phyloP scores from a whole-genome alignment of 768 basidiomycete species.

The Russula sp. region DNA sequence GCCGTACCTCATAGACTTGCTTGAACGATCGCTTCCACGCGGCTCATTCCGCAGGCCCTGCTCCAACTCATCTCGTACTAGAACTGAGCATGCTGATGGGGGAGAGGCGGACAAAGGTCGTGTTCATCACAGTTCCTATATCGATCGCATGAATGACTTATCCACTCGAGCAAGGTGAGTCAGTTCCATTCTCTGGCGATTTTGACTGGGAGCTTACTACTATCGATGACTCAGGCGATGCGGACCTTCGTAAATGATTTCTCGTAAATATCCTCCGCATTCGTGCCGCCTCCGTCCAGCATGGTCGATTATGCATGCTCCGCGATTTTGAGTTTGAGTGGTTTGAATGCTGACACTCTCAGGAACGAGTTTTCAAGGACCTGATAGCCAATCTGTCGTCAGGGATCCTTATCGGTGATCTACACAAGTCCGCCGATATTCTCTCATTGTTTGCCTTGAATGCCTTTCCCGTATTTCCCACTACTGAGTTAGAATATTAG shows the following conservation, averaged over 20 bases:
- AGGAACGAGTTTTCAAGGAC: neutral
- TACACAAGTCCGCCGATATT: neutral
- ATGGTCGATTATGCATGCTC: neutral
- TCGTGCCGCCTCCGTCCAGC: constrained; percentile 1
- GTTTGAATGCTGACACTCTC: neutral
- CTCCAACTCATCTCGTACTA: too few species aligned
- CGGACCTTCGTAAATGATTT: constrained; percentile 13
- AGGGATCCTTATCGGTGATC: neutral
- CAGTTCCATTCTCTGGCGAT: constrained; percentile 43
- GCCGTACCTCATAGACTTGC: constrained; percentile 77
- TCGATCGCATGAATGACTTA: constrained; percentile 62
- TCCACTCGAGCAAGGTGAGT: constrained; percentile 35
- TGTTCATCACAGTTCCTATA: constrained; percentile 59
- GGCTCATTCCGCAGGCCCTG: too few species aligned
- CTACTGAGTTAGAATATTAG: neutral
- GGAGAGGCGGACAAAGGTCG: too few species aligned
- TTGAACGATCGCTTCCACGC: constrained; percentile 63
- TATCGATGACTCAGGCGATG: neutral
- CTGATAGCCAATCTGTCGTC: neutral
- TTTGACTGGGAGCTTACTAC: constrained; percentile 33
- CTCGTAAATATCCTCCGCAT: constrained; percentile 11
- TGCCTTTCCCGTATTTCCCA: neutral
- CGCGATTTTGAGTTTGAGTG: neutral
- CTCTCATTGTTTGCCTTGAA: neutral
- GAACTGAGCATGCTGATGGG: neutral